phyloP scores from a whole-genome alignment of 768 basidiomycete genomes.

The Naganishia kalamii region DNA sequence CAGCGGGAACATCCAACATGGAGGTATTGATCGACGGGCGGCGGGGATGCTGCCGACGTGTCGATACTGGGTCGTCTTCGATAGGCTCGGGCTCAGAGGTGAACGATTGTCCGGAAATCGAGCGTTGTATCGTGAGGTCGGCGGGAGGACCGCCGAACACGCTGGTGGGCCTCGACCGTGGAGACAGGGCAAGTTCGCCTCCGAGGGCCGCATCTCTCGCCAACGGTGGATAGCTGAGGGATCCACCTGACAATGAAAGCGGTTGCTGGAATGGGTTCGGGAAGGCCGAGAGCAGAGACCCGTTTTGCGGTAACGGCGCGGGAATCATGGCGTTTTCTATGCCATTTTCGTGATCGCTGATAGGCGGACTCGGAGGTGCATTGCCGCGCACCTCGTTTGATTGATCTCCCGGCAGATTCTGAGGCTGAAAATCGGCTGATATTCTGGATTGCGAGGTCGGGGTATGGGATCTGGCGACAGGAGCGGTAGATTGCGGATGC shows the following conservation, averaged over 20 bases:
- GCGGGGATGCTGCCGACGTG: not conserved
- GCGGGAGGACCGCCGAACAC: not conserved
- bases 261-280: not conserved
- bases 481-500: not conserved
- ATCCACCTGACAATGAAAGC: not conserved
- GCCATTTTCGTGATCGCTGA: constrained; percentile 33
- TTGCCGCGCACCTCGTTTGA: constrained; percentile 16
- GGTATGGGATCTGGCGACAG: not conserved
- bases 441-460: not conserved
- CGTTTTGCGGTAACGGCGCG: not conserved
- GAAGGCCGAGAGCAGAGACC: not conserved
- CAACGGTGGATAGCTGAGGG: not conserved
- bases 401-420: constrained; percentile 21
- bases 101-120: constrained; percentile 9
- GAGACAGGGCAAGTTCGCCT: not conserved
- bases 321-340: not conserved
- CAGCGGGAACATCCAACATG: not conserved
- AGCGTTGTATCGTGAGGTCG: not conserved
- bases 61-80: not conserved
- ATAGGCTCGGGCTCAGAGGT: constrained; percentile 9
- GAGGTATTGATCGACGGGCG: not conserved
- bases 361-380: constrained; percentile 42
- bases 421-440: not conserved
- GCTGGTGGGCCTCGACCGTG: not conserved
- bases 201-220: not conserved